Conservation (phyloP, 2,329 filamentous ascomycete species). For the Pseudopyricularia javanii region DNA sequence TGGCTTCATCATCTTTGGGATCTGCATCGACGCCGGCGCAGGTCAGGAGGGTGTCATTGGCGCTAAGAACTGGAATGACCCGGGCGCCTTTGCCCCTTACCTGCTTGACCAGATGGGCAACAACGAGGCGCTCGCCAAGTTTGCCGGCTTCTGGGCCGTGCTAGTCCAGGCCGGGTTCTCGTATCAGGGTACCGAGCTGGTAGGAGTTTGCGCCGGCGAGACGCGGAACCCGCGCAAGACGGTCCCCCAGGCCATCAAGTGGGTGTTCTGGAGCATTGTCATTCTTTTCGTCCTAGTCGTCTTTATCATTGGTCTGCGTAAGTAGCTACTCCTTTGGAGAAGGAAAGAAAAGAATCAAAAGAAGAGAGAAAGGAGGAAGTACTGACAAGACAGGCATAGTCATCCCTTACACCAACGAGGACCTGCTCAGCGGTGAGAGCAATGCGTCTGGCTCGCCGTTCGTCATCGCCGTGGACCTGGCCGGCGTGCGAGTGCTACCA, state of each 20-base stretch:
- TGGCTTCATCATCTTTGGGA: slow-evolving; percentile 65
- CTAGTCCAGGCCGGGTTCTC: slow-evolving; percentile 58
- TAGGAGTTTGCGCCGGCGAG: slow-evolving; percentile 69
- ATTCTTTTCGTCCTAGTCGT: slow-evolving; percentile 52
- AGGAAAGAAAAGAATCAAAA: too few species aligned
- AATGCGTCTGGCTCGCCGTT: slow-evolving; percentile 55
- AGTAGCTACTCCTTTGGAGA: slow-evolving; percentile 19
- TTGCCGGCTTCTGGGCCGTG: slow-evolving; percentile 58
- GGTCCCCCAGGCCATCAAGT: slow-evolving; percentile 60
- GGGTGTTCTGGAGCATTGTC: slow-evolving; percentile 66
- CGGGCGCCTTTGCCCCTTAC: slow-evolving; percentile 55
- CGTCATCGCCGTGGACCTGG: slow-evolving; percentile 46
- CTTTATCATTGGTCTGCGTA: slow-evolving; percentile 55
- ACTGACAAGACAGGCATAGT: too few species aligned
- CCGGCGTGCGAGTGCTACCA: slow-evolving; percentile 51
- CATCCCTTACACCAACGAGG: slow-evolving; percentile 48
- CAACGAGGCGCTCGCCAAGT: slow-evolving; percentile 40
- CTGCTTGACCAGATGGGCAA: slow-evolving; percentile 24
- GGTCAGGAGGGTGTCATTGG: slow-evolving; percentile 60
- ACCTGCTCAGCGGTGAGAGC: slow-evolving; percentile 30
- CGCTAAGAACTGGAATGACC: slow-evolving; percentile 58
- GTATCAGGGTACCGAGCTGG: slow-evolving; percentile 63
- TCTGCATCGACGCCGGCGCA: slow-evolving; percentile 62
- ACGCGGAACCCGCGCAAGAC: slow-evolving; percentile 59
- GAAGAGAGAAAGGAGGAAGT: too few species aligned